A percentile compares a stretch with the other conserved stretches of the same genome.
phyloP scores from a whole-genome alignment of 176 grass and related monocot genomes.

The Echinochloa phyllopogon region DNA sequence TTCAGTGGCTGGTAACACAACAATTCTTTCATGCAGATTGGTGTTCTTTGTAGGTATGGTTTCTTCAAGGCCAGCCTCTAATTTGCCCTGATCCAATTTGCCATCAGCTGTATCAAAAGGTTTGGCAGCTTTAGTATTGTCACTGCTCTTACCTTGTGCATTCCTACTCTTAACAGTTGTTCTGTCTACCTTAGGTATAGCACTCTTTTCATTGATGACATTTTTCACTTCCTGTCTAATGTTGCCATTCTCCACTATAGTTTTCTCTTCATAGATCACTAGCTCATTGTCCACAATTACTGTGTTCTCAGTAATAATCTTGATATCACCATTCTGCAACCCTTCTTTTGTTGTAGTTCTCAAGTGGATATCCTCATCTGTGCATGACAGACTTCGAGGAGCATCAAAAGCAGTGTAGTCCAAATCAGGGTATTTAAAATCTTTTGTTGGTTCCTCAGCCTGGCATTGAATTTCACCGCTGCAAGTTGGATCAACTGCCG shows the following conservation, averaged over 20 bases:
- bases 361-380: constrained; percentile 39
- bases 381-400: constrained; percentile 36
- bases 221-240: constrained; percentile 58
- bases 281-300: constrained; percentile 56
- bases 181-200: constrained; percentile 32
- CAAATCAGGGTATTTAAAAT: constrained; percentile 45
- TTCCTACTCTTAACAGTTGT: constrained; percentile 33
- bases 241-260: constrained; percentile 72
- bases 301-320: constrained; percentile 63
- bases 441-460: constrained; percentile 35
- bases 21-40: constrained; percentile 53
- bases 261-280: constrained; percentile 92
- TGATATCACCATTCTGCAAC: constrained; percentile 51
- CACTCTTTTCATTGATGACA: constrained; percentile 66
- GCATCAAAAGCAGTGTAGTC: constrained; percentile 41
- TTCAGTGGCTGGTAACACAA: constrained; percentile 52
- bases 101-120: constrained; percentile 39
- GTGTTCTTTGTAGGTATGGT: constrained; percentile 42
- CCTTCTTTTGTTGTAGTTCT: constrained; percentile 38
- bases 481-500: constrained; percentile 50
- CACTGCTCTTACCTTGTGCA: constrained; percentile 33
- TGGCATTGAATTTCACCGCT: constrained; percentile 48
- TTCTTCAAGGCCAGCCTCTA: constrained; percentile 38
- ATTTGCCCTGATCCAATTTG: constrained; percentile 42
- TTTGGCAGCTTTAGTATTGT: constrained; percentile 34